Evolutionary conservation across 192 early-diverging fungal genomes (phyloP).

Genomic region (Coemansia sp.): DNA sequence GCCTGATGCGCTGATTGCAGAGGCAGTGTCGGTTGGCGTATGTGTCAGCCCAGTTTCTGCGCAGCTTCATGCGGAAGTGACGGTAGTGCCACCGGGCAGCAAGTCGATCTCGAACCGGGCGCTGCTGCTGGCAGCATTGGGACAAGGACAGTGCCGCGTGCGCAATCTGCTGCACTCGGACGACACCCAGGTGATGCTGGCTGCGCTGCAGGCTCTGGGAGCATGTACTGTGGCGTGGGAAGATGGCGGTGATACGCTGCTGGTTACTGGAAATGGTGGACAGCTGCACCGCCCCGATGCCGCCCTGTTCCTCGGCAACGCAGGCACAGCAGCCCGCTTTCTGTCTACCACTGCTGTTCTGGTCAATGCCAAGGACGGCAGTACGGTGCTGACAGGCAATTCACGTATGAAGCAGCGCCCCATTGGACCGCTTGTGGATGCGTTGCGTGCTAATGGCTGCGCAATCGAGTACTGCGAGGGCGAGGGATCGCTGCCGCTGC

Average conservation of each 20-base stretch:
- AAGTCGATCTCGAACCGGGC: slow-evolving; percentile 99
- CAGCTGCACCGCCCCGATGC: slow-evolving; percentile 65
- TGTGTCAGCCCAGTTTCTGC: slow-evolving; percentile 61
- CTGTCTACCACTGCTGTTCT: slow-evolving; percentile 83
- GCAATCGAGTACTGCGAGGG: slow-evolving; percentile 72
- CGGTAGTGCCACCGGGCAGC: slow-evolving; percentile 78
- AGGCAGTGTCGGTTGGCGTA: slow-evolving; percentile 75
- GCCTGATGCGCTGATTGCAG: slow-evolving; percentile 78
- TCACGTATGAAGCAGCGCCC: slow-evolving; percentile 97
- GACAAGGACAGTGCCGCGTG: slow-evolving; percentile 73
- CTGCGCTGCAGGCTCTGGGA: slow-evolving; percentile 83
- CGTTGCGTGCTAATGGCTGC: slow-evolving; percentile 79
- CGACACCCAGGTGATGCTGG: slow-evolving; percentile 96
- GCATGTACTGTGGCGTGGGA: slow-evolving; percentile 88
- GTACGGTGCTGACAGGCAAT: slow-evolving; percentile 85
- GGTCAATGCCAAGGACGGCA: slow-evolving; percentile 44
- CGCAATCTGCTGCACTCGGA: slow-evolving; percentile 91
- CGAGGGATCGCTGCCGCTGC: slow-evolving; percentile 83
- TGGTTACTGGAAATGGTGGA: slow-evolving; percentile 79
- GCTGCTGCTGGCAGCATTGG: slow-evolving; percentile 86
- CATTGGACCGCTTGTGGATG: slow-evolving; percentile 82
- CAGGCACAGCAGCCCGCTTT: slow-evolving; percentile 96
- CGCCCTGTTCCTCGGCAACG: slow-evolving; percentile 94
- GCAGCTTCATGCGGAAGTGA: slow-evolving; percentile 9
- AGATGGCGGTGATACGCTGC: slow-evolving; percentile 84